Conservation (phyloP, 768 basidiomycete genomes). For the Hericium alpestre region DNA sequence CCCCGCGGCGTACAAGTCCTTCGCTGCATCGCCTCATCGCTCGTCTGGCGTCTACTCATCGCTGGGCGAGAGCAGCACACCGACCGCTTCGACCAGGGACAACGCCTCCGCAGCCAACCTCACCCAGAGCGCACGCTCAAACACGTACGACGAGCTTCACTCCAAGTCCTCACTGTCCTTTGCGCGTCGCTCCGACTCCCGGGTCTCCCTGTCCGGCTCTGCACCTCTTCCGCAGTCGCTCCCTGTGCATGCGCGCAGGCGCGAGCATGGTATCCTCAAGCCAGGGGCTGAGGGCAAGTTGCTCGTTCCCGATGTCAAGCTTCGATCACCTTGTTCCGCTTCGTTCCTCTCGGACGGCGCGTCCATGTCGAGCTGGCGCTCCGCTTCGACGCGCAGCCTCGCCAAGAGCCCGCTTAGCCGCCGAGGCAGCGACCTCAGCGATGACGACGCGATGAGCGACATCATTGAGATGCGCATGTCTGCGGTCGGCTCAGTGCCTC, state of each 20-base stretch:
- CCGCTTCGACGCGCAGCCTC: constrained; percentile 13
- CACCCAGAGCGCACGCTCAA: constrained; percentile 18
- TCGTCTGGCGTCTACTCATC: constrained; percentile 40
- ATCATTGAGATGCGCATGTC: constrained; percentile 18
- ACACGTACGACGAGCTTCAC: constrained; percentile 35
- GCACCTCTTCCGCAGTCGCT: constrained; percentile 24
- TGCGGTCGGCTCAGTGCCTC: constrained; percentile 18
- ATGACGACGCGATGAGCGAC: constrained; percentile 17
- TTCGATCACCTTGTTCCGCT: constrained; percentile 25
- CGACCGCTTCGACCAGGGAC: constrained; percentile 6
- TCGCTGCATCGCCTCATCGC: constrained; percentile 41
- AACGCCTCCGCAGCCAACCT: constrained; percentile 15
- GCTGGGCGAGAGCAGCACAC: constrained; percentile 21
- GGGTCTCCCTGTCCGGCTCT: constrained; percentile 25
- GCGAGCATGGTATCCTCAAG: constrained; percentile 47
- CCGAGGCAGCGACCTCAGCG: constrained; percentile 30
- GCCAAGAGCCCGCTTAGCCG: constrained; percentile 30
- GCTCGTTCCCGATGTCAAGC: constrained; percentile 38
- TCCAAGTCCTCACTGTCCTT: constrained; percentile 47
- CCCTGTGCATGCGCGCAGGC: constrained; percentile 25
- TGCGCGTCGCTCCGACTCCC: constrained; percentile 43
- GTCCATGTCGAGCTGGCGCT: constrained; percentile 16
- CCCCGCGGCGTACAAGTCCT: constrained; percentile 32
- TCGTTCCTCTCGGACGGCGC: constrained; percentile 8
- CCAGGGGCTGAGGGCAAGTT: constrained; percentile 56